Evolutionary conservation across 2,329 filamentous ascomycete species (phyloP).

Genomic region (Ilyonectria mors-panacis): DNA sequence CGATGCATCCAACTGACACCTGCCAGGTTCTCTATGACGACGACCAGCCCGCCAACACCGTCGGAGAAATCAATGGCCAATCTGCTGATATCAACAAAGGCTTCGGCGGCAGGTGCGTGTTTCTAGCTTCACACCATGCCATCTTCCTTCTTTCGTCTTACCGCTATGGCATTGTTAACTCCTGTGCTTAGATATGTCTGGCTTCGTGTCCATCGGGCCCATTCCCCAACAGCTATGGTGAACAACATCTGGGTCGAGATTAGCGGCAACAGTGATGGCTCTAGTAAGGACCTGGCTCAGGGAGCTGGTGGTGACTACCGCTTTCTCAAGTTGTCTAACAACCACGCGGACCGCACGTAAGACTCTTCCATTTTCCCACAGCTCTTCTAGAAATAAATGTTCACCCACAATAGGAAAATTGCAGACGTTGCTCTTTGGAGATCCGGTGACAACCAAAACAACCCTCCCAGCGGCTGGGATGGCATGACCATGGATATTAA

Average conservation of each 20-base stretch:
- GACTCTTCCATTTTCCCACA: not conserved
- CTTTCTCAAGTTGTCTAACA: conserved; percentile 4
- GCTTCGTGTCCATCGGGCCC: conserved; percentile 12
- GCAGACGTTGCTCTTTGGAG: conserved; percentile 16
- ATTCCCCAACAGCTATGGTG: not conserved
- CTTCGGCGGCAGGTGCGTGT: not conserved
- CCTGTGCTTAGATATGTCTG: conserved; percentile 3
- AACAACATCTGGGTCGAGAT: conserved; percentile 10
- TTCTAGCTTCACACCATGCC: no score
- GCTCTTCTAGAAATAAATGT: not conserved
- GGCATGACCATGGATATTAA: conserved; percentile 15
- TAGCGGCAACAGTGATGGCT: not conserved
- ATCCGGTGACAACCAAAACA: not conserved
- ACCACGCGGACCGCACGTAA: not conserved
- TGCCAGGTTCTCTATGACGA: not conserved
- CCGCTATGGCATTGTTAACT: not conserved
- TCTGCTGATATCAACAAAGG: conserved; percentile 17
- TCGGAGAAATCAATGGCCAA: conserved; percentile 1
- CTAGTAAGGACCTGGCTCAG: not conserved
- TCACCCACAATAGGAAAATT: not conserved
- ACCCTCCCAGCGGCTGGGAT: not conserved
- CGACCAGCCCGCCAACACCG: conserved; percentile 5
- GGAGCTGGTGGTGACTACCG: conserved; percentile 17
- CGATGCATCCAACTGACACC: not conserved
- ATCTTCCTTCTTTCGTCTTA: not conserved